Conservation (phyloP, 495 filamentous ascomycete genomes). For the Beverwykella pulmonaria region DNA sequence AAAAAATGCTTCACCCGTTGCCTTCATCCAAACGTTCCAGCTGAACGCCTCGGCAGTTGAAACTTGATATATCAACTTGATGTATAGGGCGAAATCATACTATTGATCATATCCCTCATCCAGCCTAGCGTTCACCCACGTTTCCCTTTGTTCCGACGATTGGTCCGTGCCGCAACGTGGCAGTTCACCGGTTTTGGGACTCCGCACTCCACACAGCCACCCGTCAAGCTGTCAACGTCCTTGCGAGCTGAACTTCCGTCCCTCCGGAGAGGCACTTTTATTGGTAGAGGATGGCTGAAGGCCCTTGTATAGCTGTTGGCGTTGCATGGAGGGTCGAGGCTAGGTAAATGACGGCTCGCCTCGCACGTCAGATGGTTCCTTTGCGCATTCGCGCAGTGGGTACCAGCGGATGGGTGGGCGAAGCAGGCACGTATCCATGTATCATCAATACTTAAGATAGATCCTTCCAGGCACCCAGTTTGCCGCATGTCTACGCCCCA, state of each 20-base stretch:
- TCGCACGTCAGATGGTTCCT: neutral
- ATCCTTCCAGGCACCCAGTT: neutral
- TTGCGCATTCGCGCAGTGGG: slow-evolving; percentile 16
- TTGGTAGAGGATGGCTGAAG: neutral
- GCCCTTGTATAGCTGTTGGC: neutral
- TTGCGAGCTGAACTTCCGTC: neutral
- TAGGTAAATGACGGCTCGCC: neutral
- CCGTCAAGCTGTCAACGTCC: neutral
- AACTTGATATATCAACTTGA: no score
- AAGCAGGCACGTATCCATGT: neutral
- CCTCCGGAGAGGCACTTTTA: neutral
- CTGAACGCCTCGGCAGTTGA: neutral
- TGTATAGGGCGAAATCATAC: neutral
- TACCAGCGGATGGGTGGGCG: neutral
- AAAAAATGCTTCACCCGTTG: no score
- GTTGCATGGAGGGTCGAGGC: neutral
- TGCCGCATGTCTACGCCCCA: neutral
- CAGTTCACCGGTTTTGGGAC: slow-evolving; percentile 9
- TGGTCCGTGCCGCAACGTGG: neutral
- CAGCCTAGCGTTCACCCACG: neutral
- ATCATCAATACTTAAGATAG: neutral
- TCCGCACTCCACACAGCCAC: neutral
- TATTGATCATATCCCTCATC: neutral
- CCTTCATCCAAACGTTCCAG: no score
- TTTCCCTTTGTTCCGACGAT: neutral